A percentile compares a stretch with the other conserved stretches of the same genome.
phyloP scores from a whole-genome alignment of 129 eudicot genomes.

The Flaveria ramosissima region DNA sequence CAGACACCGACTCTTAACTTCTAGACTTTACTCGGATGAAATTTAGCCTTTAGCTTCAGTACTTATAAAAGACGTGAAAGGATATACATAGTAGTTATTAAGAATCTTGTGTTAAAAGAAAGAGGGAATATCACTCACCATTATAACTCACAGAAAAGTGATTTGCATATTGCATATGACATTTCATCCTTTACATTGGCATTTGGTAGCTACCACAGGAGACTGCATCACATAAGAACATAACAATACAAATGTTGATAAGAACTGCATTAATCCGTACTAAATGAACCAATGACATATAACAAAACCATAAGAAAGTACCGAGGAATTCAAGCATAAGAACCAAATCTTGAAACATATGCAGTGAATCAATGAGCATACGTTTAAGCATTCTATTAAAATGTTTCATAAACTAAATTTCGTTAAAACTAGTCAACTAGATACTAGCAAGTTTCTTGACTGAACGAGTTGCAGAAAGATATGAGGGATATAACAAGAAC shows the following conservation, averaged over 20 bases:
- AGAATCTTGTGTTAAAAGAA: not conserved
- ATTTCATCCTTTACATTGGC: not conserved
- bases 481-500: too few relatives aligned
- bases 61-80: not conserved
- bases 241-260: not conserved
- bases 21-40: not conserved
- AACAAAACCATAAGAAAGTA: not conserved
- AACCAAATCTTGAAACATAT: not conserved
- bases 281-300: not conserved
- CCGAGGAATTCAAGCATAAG: not conserved
- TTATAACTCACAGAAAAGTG: not conserved
- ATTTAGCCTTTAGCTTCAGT: not conserved
- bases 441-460: too few relatives aligned
- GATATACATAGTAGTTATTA: not conserved
- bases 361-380: not conserved
- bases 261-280: not conserved
- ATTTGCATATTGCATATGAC: not conserved
- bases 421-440: too few relatives aligned
- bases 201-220: slow-evolving; percentile 5
- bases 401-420: too few relatives aligned
- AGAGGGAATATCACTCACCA: not conserved
- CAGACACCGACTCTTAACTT: not conserved
- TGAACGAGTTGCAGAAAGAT: too few relatives aligned
- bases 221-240: slow-evolving; percentile 6
- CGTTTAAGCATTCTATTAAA: not conserved